Base-by-base conservation (phyloP, 306 rosid genomes). In the Amphicarpaea edgeworthii region DNA sequence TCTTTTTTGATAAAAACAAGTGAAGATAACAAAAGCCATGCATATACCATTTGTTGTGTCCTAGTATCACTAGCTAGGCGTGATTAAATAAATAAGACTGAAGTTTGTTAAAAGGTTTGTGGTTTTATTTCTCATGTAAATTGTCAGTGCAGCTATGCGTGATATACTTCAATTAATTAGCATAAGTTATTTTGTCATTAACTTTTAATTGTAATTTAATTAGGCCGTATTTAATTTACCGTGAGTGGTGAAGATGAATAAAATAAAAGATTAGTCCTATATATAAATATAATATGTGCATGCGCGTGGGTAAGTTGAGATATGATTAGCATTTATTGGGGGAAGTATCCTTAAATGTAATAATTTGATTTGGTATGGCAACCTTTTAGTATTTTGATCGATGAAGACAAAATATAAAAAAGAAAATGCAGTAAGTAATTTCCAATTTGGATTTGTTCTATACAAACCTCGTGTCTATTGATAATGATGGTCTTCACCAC, bases 401-500 rank as follows among this genome's bases (percentile, higher is more conserved):
- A 63, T 20, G 24, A 76, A 3, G 19, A 16, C 16, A 68, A 57
- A 30, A 30, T 26, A 28, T n/a, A 24, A 24, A 24, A 24, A 60
- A n/a, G 1, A 3, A 5, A 1, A 70, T 12, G 24, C 23, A 49
- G n/a, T n/a, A n/a, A n/a, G n/a, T n/a, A n/a, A n/a, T n/a, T n/a
- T n/a, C 58, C 19, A 51, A 19, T 51, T 50, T 51, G 0, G 10
- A 42, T 40, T 45, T 72, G 6, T 59, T 68, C 21, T 6, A 26
- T 21, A 81, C 80, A 1, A 37, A 93, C 98, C 90, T 90, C 95
- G 1, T 45, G 70, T 77, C 79, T 82, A 32, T 85, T 23, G 40
- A 0, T 0, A 69, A 83, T 0, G 23, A 94, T 87, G 32, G 74
- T 34, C 28, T 53, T 67, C 17, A 90, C 0, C 30, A 94, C 98